These are phyloP conservation scores for Lablab purpureus DNA, from an alignment of 306 rosid genomes.

Conservation along the genomic window DNA sequence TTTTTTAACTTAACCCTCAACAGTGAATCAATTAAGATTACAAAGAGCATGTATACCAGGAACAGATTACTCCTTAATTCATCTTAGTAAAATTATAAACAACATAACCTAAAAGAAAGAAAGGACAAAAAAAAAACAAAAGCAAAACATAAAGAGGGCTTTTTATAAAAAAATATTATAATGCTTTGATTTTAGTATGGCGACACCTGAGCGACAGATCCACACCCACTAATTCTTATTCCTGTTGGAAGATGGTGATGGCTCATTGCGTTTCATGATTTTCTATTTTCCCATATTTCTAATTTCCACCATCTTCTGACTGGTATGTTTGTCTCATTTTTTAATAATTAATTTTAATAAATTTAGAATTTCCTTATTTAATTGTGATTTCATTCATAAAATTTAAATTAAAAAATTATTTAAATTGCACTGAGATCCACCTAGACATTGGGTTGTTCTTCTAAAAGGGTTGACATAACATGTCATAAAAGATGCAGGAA, in stretches of 20 bases:
- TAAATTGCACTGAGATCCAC: background rate
- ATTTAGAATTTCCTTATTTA: too few species aligned
- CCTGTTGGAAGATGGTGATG: constrained; percentile 15
- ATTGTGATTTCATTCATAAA: background rate
- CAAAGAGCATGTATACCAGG: too few species aligned
- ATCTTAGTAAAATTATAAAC: too few species aligned
- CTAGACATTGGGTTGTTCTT: background rate
- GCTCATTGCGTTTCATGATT: constrained; percentile 4
- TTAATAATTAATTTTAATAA: too few species aligned
- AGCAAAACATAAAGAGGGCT: background rate
- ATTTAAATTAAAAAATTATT: background rate
- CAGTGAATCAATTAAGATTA: too few species aligned
- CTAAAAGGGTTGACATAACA: background rate
- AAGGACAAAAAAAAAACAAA: background rate
- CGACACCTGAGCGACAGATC: background rate
- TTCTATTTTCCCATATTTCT: background rate
- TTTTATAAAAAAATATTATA: background rate
- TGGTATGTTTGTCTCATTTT: background rate
- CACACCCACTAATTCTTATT: background rate
- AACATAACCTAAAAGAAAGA: background rate
- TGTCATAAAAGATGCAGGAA: background rate
- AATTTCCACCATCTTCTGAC: background rate
- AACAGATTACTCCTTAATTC: too few species aligned
- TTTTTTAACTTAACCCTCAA: too few species aligned
- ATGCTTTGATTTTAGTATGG: background rate